These are phyloP conservation scores for Alternaria gansuensis DNA, from an alignment of 2,329 filamentous ascomycete species.

Conservation along the genomic window DNA sequence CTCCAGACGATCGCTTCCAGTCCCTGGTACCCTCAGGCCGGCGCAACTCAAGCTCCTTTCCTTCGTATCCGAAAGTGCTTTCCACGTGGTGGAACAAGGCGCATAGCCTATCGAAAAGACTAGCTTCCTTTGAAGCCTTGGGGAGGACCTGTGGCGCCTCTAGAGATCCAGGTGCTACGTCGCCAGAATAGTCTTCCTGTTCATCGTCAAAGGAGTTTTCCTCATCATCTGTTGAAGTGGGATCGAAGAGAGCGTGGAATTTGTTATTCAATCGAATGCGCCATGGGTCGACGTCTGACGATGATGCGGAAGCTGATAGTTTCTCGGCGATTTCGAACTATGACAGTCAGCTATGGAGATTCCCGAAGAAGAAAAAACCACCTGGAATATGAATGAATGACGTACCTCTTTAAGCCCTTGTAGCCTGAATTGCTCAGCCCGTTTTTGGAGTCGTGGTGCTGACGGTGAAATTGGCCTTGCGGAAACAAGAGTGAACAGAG, in stretches of 20 bases:
- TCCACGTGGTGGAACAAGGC: conserved; percentile 35
- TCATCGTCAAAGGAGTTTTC: conserved; percentile 16
- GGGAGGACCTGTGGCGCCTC: conserved; percentile 48
- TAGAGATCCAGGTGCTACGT: conserved; percentile 48
- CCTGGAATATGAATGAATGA: neutral
- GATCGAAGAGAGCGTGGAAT: conserved; percentile 35
- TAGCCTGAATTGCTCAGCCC: conserved; percentile 46
- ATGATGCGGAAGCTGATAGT: conserved; percentile 34
- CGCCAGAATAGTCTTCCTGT: conserved; percentile 44
- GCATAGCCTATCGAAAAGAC: conserved; percentile 35
- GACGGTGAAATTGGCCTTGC: conserved; percentile 50
- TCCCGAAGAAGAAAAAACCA: neutral
- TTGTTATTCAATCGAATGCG: conserved; percentile 32
- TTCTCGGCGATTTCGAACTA: conserved; percentile 49
- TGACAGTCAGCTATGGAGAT: conserved; percentile 19
- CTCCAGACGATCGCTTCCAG: conserved; percentile 37
- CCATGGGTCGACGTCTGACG: conserved; percentile 28
- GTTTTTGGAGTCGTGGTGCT: conserved; percentile 44
- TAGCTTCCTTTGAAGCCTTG: conserved; percentile 27
- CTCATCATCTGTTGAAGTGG: conserved; percentile 30
- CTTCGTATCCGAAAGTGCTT: conserved; percentile 45
- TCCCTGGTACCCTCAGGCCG: conserved; percentile 46
- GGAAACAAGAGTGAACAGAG: conserved; percentile 35
- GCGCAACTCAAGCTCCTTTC: conserved; percentile 47
- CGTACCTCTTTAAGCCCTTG: conserved; percentile 49